Base-by-base conservation (phyloP, 305 asterid species). In the Rubia balearica region DNA sequence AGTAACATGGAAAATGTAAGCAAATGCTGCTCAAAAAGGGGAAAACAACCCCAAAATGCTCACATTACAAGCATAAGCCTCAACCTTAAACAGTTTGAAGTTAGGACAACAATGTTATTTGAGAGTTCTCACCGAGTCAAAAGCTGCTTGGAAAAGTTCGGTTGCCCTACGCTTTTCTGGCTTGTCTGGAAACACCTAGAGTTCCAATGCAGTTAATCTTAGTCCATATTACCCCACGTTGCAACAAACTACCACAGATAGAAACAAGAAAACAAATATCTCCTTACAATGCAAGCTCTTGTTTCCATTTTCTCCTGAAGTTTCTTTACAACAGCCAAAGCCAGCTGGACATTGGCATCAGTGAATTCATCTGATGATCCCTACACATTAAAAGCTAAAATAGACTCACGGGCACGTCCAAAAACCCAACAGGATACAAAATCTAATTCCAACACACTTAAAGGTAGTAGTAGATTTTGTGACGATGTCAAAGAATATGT, bases 321-420 rank as follows among this genome's bases (percentile, higher is more conserved):
- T 80, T 87, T 91, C 77, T 82, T 84, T 48, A 91, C 89, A 72
- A 88, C 90, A 67, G 99, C 87, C 82, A 94, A 70, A 21, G 79
- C 93, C 76, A 94, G 97, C 83, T 94, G 98, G 79, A 94, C 87
- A 83, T 94, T 94, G 84, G 99, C 99, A 82, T 91, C 99, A 71
- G 90, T 88, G 80, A 79, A 94, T 21, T 89, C 98, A 75, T 94
- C 99, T 22, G 98, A 94, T 33, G 98, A 94, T 61, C 99, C 99
- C 99, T 94, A 78, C 85, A 83, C 74, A 79, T 62, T 61, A 73
- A 77, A 68, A 79, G 67, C 70, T 61, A 67, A 70, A 67, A 80
- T 59, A 74, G 72, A 42, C 67, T 40, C 53, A 19, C 19, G 27
- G n/a, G 55, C 57, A 24, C 61, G 74, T 42, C 69, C 48, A 49